Evolutionary conservation across 192 early-diverging fungal species (phyloP), one percentile per base, ranked within the genome.

Genomic region (Backusella mclennaniae): DNA sequence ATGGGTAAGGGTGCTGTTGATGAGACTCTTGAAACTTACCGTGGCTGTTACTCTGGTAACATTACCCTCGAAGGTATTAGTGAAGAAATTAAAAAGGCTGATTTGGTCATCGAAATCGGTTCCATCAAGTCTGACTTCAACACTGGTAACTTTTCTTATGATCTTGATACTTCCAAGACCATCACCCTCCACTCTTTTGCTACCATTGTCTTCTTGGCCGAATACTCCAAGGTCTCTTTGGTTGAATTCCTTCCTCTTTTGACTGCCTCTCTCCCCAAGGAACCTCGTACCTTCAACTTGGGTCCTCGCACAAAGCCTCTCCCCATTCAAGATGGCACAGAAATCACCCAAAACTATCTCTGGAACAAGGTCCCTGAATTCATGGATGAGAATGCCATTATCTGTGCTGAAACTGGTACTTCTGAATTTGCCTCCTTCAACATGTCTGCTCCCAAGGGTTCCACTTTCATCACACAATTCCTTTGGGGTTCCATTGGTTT

Each of bases 401-500:
- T 87, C 29, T 67, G 81, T 29, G 85, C 76, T 26, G 86, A 87
- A 72, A 86, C 85, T 23, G 86, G 86, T 44, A 87, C 86, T 5
- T 69, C 80, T 17, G 74, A 56, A 41, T 87, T 86, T 73, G 86
- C 83, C 26, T 71, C 79, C 31, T 73, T 80, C n/a, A 82, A 83
- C n/a, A 79, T 84, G 69, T 46, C 69, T 35, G 66, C 75, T n/a
- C 83, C 86, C 1, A 73, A 80, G 14, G 85, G 76, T 49, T 26
- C 83, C 4, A 77, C 53, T 9, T 87, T 76, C 59, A 76, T 87
- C 26, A 83, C 83, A 6, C 86, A 87, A 73, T 69, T 87, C 31
- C 70, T 82, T 17, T 82, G 73, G 67, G 79, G 73, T 39, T 76
- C 69, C 5, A 67, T 71, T 72, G 83, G 78, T 46, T 86, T 76